Evolutionary conservation across 345 rosid genomes (phyloP).

Genomic region (Lenwebbia sp.): DNA sequence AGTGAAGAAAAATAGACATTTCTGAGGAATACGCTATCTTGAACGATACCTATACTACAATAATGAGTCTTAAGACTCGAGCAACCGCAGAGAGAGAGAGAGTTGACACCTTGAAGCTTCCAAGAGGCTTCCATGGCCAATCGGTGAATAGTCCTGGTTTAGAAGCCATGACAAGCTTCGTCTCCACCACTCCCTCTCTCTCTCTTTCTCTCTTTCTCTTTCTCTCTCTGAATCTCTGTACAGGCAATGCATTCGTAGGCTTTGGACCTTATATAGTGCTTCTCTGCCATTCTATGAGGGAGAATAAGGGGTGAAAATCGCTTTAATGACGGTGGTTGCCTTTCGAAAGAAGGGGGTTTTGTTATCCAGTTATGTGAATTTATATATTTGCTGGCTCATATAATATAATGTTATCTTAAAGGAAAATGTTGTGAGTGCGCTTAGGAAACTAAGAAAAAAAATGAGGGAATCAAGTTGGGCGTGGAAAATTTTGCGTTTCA

Average conservation of each 20-base stretch:
- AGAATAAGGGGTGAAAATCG: neutral
- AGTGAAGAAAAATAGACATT: neutral
- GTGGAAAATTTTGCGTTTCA: neutral
- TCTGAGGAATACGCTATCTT: neutral
- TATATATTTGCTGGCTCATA: no score
- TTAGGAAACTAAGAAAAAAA: no score
- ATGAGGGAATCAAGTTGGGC: no score
- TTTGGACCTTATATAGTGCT: neutral
- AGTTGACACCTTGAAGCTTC: constrained; percentile 37
- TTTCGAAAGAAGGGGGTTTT: no score
- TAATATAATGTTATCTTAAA: no score
- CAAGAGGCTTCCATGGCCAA: constrained; percentile 66
- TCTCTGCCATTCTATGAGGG: neutral
- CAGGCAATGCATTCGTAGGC: neutral
- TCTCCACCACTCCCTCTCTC: neutral
- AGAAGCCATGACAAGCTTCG: constrained; percentile 31
- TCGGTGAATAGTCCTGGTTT: constrained; percentile 57
- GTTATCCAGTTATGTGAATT: no score
- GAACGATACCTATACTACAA: neutral
- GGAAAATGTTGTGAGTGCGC: no score
- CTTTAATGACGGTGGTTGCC: no score
- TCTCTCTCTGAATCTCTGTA: neutral
- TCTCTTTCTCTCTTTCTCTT: neutral
- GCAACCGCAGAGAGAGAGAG: neutral
- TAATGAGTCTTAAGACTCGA: neutral